Conservation (phyloP, 23 red algal species). For the Gracilaria gracilis region DNA sequence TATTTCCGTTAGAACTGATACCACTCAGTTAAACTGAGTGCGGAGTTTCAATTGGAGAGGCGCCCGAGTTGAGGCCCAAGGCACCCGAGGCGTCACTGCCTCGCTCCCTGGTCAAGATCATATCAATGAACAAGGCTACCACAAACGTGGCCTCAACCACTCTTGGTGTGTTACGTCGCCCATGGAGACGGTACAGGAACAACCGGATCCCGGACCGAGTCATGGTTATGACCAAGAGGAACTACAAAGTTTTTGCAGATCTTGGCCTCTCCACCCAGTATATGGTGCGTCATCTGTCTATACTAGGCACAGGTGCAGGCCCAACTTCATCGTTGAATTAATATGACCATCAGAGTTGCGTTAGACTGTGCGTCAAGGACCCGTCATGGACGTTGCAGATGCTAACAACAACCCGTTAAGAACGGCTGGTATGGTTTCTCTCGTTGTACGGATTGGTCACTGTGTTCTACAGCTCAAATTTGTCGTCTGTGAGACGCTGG, state of each 20-base stretch:
- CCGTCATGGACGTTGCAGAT: neutral
- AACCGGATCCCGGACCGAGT: neutral
- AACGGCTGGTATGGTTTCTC: neutral
- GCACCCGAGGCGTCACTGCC: neutral
- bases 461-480: no score
- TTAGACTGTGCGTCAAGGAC: neutral
- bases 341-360: neutral
- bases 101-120: neutral
- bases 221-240: neutral
- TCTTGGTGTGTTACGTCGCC: neutral
- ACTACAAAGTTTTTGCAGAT: neutral
- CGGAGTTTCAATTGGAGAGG: no score
- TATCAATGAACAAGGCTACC: neutral
- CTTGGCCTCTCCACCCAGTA: neutral
- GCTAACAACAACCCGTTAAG: neutral
- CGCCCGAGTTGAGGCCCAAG: no score
- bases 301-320: neutral
- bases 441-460: no score
- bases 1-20: no score
- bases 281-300: neutral
- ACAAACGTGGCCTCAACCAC: neutral
- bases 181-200: neutral
- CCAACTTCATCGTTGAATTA: neutral
- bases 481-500: no score
- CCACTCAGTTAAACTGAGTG: no score